Percentiles rank a stretch among this genome's conserved stretches.
Conservation (phyloP, 2,329 filamentous ascomycete genomes). For the Stachybotrys echinatus region DNA sequence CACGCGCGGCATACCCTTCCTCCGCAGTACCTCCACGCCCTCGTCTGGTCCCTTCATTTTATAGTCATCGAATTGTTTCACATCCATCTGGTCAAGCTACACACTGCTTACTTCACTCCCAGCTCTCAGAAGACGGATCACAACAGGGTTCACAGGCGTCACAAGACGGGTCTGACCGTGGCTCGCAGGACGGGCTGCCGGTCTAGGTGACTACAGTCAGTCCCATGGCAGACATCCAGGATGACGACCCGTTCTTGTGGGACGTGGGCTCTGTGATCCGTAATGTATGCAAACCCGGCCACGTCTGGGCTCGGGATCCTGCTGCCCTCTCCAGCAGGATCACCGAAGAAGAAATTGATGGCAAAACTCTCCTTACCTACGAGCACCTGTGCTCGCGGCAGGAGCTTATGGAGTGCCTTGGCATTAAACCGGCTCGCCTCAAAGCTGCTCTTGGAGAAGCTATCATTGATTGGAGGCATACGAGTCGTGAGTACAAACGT, state of each 20-base stretch:
- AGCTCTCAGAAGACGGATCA: too few relatives aligned
- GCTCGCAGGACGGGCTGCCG: background rate
- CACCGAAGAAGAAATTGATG: conserved; percentile 59
- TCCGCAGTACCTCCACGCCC: too few relatives aligned
- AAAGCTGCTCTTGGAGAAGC: conserved; percentile 52
- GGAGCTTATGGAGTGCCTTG: conserved; percentile 48
- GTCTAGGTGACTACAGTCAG: background rate
- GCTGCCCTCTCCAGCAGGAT: conserved; percentile 48
- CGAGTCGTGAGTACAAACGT: conserved; percentile 42
- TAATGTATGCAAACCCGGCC: conserved; percentile 54
- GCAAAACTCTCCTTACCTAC: conserved; percentile 55
- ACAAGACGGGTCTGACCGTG: background rate
- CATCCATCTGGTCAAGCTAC: too few relatives aligned
- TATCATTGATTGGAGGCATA: conserved; percentile 48
- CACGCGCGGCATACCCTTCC: too few relatives aligned
- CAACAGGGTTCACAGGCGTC: too few relatives aligned
- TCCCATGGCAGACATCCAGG: conserved; percentile 18
- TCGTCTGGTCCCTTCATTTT: too few relatives aligned
- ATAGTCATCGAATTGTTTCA: too few relatives aligned
- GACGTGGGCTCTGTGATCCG: conserved; percentile 59
- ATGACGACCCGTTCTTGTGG: conserved; percentile 70
- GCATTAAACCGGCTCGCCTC: conserved; percentile 52
- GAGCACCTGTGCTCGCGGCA: conserved; percentile 44
- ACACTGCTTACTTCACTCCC: too few relatives aligned
- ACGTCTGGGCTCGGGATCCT: conserved; percentile 46